Base-by-base conservation (phyloP, 345 rosid species). In the Kernera saxatilis region DNA sequence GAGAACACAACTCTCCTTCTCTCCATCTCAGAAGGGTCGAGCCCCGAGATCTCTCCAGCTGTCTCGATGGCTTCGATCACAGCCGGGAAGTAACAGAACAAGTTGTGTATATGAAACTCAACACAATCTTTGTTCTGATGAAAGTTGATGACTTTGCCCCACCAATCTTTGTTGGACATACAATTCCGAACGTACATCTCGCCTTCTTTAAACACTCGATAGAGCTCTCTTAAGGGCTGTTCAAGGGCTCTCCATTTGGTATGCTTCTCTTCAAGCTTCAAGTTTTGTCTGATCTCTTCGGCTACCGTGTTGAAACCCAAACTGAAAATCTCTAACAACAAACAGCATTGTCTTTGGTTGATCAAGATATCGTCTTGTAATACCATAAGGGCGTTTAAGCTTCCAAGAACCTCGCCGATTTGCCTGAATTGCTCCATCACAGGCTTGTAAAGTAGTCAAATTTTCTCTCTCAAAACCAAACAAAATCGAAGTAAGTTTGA, bases 191-290 rank as follows among this genome's bases (percentile, higher is more conserved):
- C 84, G 43, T 89, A 94, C n/a, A 77, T 40, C 70, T 94, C 99
- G 23, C 95, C 99, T 83, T 89, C 99, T 77, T 81, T 88, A 22
- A 94, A 88, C 3, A 91, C 88, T 77, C 88, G 75, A 21, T 79
- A 64, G 7, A 94, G 84, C 83, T 89, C 98, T 69, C 77, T 83
- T 32, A 94, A 67, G 8, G 96, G 98, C 73, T 78, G 87, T 29
- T 89, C 95, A 27, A 91, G 90, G n/a, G 93, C 85, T 72, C 82
- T 89, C 99, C 99, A 94, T 64, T 94, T 94, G 18, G 86, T 82
- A 75, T 73, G 83, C 71, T 79, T 91, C 78, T 94, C 99, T 72
- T 87, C 96, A 6, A 90, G 82, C 75, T 84, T 89, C 69, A 94
- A 80, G 73, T 84, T 85, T 26, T 80, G 84, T 76, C 77, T 83